These are phyloP conservation scores for Chaetoceros muelleri DNA, from an alignment of 108 stramenopile genomes.

Conservation along the genomic window DNA sequence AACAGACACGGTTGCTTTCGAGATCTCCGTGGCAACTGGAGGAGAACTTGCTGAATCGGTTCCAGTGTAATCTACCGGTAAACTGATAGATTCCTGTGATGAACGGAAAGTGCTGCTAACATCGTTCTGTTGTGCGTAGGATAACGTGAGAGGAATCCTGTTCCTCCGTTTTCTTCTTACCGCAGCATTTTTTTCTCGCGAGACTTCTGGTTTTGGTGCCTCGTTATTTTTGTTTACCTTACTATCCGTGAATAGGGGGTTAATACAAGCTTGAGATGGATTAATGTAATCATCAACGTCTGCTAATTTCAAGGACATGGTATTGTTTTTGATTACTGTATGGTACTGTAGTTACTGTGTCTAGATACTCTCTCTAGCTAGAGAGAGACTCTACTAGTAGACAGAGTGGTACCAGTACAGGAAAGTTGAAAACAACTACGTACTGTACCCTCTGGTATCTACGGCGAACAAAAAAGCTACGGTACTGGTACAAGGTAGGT, in stretches of 20 bases:
- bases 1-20: constrained; percentile 74
- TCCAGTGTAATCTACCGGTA: background rate
- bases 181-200: background rate
- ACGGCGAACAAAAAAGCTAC: too few species aligned
- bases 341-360: too few species aligned
- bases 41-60: too few species aligned
- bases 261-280: constrained; percentile 82
- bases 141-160: background rate
- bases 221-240: constrained; percentile 5
- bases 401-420: too few species aligned
- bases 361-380: too few species aligned
- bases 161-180: background rate
- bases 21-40: too few species aligned
- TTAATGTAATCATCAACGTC: constrained; percentile 76
- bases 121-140: background rate
- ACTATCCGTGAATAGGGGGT: constrained; percentile 62
- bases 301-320: background rate
- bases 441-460: too few species aligned
- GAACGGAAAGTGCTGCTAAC: background rate
- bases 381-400: too few species aligned
- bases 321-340: too few species aligned
- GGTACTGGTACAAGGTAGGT: too few species aligned
- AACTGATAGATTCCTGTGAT: too few species aligned
- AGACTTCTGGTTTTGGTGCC: constrained; percentile 1
- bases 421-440: too few species aligned